Percentiles rank a stretch among this genome's conserved stretches.
Conservation (phyloP, 441 rosid species). For the Kokia cookei region DNA sequence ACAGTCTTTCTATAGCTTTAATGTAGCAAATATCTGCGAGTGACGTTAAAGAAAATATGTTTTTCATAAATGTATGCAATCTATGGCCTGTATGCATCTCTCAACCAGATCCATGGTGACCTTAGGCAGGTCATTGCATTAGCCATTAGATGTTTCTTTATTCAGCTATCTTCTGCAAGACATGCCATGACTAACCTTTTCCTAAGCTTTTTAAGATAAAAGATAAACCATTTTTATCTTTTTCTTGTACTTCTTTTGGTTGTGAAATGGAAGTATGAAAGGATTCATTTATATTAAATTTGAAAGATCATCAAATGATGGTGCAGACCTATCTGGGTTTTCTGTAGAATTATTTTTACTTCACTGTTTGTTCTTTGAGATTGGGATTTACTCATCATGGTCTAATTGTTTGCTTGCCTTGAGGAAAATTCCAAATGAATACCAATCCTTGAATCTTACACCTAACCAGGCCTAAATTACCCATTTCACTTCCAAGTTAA, state of each 20-base stretch:
- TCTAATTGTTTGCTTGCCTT: not conserved
- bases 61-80: not conserved
- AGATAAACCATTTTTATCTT: not conserved
- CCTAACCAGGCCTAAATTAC: not conserved
- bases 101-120: not conserved
- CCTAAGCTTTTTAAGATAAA: not conserved
- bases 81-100: not conserved
- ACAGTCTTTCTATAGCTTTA: not conserved
- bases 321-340: not conserved
- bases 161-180: not conserved
- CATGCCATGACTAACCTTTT: not conserved
- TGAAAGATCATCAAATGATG: not conserved
- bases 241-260: not conserved
- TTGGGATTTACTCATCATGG: not conserved
- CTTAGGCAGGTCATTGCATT: not conserved
- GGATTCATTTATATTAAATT: not conserved
- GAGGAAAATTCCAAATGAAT: not conserved
- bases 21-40: not conserved
- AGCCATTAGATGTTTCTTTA: not conserved
- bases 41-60: not conserved
- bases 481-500: too few relatives aligned
- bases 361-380: not conserved
- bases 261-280: not conserved
- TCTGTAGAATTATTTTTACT: not conserved
- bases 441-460: not conserved